Evolutionary conservation across 257 asterid species (phyloP).

Genomic region (Knoxia roxburghii): DNA sequence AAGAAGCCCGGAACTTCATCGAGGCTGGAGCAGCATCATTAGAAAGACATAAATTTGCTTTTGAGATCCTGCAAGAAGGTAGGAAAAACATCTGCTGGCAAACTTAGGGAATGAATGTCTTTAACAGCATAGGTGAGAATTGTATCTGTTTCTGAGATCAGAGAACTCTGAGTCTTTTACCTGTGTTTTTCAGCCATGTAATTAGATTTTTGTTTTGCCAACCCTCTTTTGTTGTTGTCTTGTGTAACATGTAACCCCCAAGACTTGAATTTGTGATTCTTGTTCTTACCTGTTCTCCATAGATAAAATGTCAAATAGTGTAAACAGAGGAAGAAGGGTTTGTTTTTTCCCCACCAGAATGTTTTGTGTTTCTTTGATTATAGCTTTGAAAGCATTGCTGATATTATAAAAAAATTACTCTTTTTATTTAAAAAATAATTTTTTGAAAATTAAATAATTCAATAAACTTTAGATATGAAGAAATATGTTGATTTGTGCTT

Average conservation of each 20-base stretch:
- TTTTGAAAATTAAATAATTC: no score
- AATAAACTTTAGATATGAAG: no score
- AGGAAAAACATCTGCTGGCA: constrained; percentile 85
- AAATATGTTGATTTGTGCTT: no score
- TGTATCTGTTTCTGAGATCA: constrained; percentile 17
- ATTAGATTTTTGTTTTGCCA: constrained; percentile 19
- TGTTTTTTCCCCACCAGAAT: no score
- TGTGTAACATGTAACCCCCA: background rate
- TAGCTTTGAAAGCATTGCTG: background rate
- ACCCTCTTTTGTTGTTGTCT: background rate
- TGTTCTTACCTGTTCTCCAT: background rate
- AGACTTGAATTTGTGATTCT: background rate
- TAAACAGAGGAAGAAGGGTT: background rate
- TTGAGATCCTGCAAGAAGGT: constrained; percentile 94
- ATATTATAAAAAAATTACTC: no score
- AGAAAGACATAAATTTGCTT: constrained; percentile 79
- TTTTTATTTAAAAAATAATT: no score
- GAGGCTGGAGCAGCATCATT: constrained; percentile 76
- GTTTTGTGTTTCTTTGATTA: background rate
- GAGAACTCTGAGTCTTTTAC: constrained; percentile 17
- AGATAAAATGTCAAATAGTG: background rate
- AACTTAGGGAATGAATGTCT: constrained; percentile 35
- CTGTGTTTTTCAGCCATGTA: constrained; percentile 27
- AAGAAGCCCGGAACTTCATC: constrained; percentile 70
- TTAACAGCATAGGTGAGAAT: constrained; percentile 25